Evolutionary conservation across 1,139 yeast genomes (phyloP).

Genomic region (Lodderomyces parapsilosis): DNA sequence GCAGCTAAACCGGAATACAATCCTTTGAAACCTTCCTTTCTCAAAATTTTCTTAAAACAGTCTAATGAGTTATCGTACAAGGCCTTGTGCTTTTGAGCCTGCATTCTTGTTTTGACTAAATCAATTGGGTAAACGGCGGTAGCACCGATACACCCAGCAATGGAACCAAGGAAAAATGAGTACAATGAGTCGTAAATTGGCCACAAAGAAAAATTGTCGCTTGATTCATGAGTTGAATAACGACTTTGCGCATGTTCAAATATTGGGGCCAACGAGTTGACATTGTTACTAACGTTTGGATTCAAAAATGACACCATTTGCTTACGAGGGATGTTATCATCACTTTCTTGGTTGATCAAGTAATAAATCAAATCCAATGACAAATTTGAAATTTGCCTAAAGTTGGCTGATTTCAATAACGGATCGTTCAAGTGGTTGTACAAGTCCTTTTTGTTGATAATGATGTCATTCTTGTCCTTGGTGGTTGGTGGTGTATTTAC

Average conservation of each 20-base stretch:
- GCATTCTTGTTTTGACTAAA: slow-evolving; percentile 95
- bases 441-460: slow-evolving; percentile 43
- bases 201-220: slow-evolving; percentile 47
- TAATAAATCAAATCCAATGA: slow-evolving; percentile 48
- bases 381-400: slow-evolving; percentile 45
- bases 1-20: slow-evolving; percentile 93
- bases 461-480: slow-evolving; percentile 43
- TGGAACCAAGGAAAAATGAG: slow-evolving; percentile 86
- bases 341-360: slow-evolving; percentile 43
- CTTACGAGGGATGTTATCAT: slow-evolving; percentile 50
- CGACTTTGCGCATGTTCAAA: slow-evolving; percentile 46
- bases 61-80: slow-evolving; percentile 79
- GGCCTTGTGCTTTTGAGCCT: slow-evolving; percentile 80
- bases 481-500: slow-evolving; percentile 54
- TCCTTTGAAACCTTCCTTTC: slow-evolving; percentile 82
- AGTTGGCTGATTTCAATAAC: slow-evolving; percentile 52
- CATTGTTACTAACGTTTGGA: slow-evolving; percentile 43
- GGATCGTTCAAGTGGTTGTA: slow-evolving; percentile 50
- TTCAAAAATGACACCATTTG: slow-evolving; percentile 51
- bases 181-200: slow-evolving; percentile 80
- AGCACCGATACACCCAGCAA: slow-evolving; percentile 98
- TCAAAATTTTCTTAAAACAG: slow-evolving; percentile 77
- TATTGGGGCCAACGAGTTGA: slow-evolving; percentile 34
- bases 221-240: slow-evolving; percentile 25
- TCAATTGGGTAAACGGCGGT: slow-evolving; percentile 98